These are phyloP conservation scores for Aspergillus pseudonomiae DNA, from an alignment of 2,329 filamentous ascomycete genomes.

Conservation along the genomic window DNA sequence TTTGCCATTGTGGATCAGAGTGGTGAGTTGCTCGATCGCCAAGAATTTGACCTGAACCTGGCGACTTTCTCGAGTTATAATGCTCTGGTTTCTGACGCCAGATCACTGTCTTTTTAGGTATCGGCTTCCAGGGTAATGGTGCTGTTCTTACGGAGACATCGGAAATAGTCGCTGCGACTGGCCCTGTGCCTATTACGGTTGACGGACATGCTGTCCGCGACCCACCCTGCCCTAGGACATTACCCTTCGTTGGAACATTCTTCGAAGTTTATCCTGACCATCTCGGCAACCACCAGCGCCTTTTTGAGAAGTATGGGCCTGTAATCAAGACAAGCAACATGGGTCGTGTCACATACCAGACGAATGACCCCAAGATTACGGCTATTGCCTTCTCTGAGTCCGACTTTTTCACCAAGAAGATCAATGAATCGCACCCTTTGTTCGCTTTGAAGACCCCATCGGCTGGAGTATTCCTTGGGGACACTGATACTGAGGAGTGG, in stretches of 20 bases:
- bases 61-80: too few relatives aligned
- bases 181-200: conserved; percentile 25
- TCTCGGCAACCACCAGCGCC: conserved; percentile 58
- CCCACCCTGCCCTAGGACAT: conserved; percentile 22
- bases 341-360: conserved; percentile 54
- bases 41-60: too few relatives aligned
- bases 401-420: too few relatives aligned
- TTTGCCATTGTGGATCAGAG: too few relatives aligned
- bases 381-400: conserved; percentile 44
- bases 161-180: not conserved
- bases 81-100: too few relatives aligned
- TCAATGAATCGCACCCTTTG: too few relatives aligned
- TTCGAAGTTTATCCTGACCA: conserved; percentile 61
- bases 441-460: conserved; percentile 14
- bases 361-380: conserved; percentile 54
- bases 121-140: not conserved
- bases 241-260: conserved; percentile 54
- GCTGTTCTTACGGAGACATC: too few relatives aligned
- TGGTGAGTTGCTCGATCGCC: too few relatives aligned
- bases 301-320: conserved; percentile 57
- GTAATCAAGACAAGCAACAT: conserved; percentile 57
- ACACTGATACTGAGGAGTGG: conserved; percentile 38
- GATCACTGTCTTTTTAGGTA: not conserved
- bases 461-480: conserved; percentile 34
- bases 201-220: conserved; percentile 31